These are phyloP conservation scores for Backusella mclennaniae DNA, from an alignment of 192 early-diverging fungal genomes.

Conservation along the genomic window DNA sequence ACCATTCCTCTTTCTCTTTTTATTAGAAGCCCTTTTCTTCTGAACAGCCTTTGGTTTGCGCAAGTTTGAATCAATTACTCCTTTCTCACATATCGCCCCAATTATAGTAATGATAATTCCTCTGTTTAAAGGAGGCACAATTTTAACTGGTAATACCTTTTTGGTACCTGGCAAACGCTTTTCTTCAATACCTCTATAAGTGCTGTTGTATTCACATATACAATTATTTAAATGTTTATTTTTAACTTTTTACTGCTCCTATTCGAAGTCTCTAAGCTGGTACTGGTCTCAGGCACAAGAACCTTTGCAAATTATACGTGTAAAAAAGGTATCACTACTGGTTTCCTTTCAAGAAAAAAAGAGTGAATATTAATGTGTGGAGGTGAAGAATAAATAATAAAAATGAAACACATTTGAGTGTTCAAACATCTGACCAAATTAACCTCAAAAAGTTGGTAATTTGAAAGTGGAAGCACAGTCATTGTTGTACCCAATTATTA, in stretches of 20 bases:
- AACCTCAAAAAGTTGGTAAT: too few relatives aligned
- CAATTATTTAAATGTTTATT: background rate
- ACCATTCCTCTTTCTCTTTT: constrained; percentile 3
- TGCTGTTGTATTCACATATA: background rate
- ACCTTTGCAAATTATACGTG: constrained; percentile 2
- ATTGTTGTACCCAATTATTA: too few relatives aligned
- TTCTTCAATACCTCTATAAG: too few relatives aligned
- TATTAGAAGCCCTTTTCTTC: background rate
- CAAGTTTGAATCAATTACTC: background rate
- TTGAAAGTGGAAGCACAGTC: too few relatives aligned
- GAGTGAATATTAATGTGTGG: too few relatives aligned
- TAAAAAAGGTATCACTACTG: background rate
- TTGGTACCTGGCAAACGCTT: too few relatives aligned
- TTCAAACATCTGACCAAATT: too few relatives aligned
- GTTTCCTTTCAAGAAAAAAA: too few relatives aligned
- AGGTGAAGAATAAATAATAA: too few relatives aligned
- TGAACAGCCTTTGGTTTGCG: background rate
- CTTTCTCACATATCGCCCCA: constrained; percentile 8
- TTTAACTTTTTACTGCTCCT: background rate
- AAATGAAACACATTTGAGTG: too few relatives aligned
- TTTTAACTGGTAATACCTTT: too few relatives aligned
- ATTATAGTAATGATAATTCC: background rate
- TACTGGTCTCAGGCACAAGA: background rate
- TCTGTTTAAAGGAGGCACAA: background rate
- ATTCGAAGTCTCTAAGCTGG: background rate